Conservation (phyloP, 495 filamentous ascomycete genomes). For the Monascus purpureus region DNA sequence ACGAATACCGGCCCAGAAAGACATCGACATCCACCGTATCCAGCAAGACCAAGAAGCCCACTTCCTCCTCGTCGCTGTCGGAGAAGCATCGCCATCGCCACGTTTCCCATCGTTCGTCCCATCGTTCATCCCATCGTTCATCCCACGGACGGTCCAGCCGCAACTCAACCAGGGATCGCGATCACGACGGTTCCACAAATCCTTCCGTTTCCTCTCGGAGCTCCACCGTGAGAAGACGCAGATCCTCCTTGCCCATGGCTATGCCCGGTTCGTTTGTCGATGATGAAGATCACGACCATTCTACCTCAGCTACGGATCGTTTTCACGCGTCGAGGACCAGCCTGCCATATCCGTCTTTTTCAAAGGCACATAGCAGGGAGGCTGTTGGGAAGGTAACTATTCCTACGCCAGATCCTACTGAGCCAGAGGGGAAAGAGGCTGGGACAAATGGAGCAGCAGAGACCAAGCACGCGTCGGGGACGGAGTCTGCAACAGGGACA, state of each 20-base stretch:
- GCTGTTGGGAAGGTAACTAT: conserved; percentile 53
- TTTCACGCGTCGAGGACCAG: conserved; percentile 42
- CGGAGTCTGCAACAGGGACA: too few species aligned
- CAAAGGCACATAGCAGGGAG: conserved; percentile 82
- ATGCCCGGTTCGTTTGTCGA: too few species aligned
- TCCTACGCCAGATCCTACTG: conserved; percentile 68
- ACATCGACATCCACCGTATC: too few species aligned
- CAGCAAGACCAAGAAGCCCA: neutral
- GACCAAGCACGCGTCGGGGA: too few species aligned
- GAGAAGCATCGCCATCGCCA: conserved; percentile 10
- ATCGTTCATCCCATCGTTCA: conserved; percentile 14
- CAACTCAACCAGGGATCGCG: conserved; percentile 34
- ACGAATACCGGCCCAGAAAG: too few species aligned
- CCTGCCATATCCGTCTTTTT: conserved; percentile 73
- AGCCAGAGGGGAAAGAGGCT: conserved; percentile 36
- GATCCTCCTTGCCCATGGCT: conserved; percentile 40
- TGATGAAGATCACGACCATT: conserved; percentile 11
- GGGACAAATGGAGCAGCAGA: conserved; percentile 1
- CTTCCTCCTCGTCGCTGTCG: neutral
- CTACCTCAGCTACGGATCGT: conserved; percentile 20
- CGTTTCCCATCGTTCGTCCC: conserved; percentile 16
- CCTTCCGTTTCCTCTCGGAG: neutral
- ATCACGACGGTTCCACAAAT: conserved; percentile 15
- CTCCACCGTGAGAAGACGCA: conserved; percentile 15
- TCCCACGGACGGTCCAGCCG: conserved; percentile 26